phyloP scores from a whole-genome alignment of 129 eudicot species.

The Centrapalus pauciflorus region DNA sequence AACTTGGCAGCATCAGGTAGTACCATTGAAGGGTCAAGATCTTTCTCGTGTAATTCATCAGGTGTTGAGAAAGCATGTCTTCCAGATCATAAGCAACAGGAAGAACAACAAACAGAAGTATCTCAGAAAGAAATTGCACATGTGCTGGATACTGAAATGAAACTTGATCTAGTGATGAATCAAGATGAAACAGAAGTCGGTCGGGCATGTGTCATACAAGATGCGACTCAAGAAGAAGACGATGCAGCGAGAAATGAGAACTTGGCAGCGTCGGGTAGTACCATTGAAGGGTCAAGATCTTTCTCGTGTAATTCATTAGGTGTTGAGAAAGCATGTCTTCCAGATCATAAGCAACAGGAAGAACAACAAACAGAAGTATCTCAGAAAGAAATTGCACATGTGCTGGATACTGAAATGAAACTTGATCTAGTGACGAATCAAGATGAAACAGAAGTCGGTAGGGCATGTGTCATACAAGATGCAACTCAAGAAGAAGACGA shows the following conservation, averaged over 20 bases:
- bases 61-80: no score
- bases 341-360: no score
- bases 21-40: no score
- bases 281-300: no score
- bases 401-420: no score
- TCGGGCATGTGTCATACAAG: neutral
- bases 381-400: no score
- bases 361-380: slow-evolving; percentile 13
- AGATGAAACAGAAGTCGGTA: neutral
- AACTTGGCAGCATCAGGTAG: no score
- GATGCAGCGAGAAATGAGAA: neutral
- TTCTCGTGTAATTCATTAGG: no score
- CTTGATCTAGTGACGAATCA: neutral
- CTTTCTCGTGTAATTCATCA: no score
- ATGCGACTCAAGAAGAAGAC: neutral
- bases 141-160: neutral
- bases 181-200: neutral
- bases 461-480: no score
- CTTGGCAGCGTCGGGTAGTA: neutral
- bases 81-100: no score
- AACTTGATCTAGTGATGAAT: neutral
- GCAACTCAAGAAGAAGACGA: neutral
- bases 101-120: slow-evolving; percentile 19
- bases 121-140: slow-evolving; percentile 3
- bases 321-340: no score